Conservation (phyloP, 495 filamentous ascomycete genomes). For the Sordaria brevicollis region DNA sequence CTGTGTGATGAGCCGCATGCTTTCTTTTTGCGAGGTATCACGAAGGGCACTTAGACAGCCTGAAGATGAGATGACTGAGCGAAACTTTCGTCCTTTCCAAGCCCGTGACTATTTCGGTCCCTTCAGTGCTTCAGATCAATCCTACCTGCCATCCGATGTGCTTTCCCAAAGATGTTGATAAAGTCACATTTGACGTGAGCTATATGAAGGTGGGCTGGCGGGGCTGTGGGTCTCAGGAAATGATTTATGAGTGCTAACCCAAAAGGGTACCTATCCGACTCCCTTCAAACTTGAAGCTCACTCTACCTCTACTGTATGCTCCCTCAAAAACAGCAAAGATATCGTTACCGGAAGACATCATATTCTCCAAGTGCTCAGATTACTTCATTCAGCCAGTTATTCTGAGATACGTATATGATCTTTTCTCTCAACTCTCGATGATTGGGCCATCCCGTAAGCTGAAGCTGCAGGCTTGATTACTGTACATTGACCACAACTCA, state of each 20-base stretch:
- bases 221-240: background rate
- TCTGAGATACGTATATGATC: background rate
- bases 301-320: too few species aligned
- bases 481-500: background rate
- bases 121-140: background rate
- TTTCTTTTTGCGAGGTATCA: background rate
- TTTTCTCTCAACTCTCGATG: background rate
- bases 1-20: background rate
- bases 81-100: too few species aligned
- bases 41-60: too few species aligned
- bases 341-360: background rate
- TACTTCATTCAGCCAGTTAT: background rate
- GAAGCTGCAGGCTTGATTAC: background rate
- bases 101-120: too few species aligned
- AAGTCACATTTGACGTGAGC: background rate
- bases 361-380: background rate
- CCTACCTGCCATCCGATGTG: background rate
- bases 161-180: background rate
- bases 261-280: background rate
- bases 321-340: background rate
- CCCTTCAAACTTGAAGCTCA: background rate
- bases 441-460: background rate
- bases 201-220: background rate
- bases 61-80: too few species aligned
- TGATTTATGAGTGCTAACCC: background rate